Evolutionary conservation across 1,139 yeast species (phyloP).

Genomic region (Yamadazyma songkhlaensis): DNA sequence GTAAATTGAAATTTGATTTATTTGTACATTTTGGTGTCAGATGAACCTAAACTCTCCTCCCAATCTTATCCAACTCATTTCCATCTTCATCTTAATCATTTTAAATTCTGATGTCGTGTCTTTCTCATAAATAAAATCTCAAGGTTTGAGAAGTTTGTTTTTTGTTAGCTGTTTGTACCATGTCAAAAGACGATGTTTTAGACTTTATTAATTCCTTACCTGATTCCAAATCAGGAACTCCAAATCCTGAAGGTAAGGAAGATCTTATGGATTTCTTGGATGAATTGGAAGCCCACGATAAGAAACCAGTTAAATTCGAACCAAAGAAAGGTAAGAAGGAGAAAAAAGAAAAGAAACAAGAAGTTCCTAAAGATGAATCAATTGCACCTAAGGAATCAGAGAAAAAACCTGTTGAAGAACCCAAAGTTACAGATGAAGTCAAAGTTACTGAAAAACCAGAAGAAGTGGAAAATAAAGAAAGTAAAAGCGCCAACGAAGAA

Average conservation of each 20-base stretch:
- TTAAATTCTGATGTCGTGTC: too few relatives aligned
- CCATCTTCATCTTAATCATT: too few relatives aligned
- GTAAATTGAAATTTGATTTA: too few relatives aligned
- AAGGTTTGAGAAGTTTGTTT: background rate
- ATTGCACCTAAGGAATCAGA: background rate
- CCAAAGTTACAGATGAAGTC: too few relatives aligned
- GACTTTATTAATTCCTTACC: constrained; percentile 90
- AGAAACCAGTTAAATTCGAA: constrained; percentile 18
- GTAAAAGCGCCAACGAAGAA: constrained; percentile 9
- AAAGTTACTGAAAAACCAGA: background rate
- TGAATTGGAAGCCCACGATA: constrained; percentile 60
- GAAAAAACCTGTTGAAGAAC: too few relatives aligned
- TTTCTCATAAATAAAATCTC: too few relatives aligned
- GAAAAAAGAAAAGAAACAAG: constrained; percentile 1
- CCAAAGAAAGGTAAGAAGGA: constrained; percentile 21
- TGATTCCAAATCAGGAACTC: constrained; percentile 48
- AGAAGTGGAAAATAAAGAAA: background rate
- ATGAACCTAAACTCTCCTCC: too few relatives aligned
- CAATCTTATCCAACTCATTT: too few relatives aligned
- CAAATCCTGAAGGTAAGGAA: constrained; percentile 46
- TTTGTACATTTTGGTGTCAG: too few relatives aligned
- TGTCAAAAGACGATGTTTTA: constrained; percentile 67
- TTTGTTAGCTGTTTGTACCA: background rate
- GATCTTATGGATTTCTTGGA: constrained; percentile 87
- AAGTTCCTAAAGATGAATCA: background rate